Evolutionary conservation across 2,329 filamentous ascomycete species (phyloP), one percentile per base, ranked within the genome.

Genomic region (Apiospora sp.): DNA sequence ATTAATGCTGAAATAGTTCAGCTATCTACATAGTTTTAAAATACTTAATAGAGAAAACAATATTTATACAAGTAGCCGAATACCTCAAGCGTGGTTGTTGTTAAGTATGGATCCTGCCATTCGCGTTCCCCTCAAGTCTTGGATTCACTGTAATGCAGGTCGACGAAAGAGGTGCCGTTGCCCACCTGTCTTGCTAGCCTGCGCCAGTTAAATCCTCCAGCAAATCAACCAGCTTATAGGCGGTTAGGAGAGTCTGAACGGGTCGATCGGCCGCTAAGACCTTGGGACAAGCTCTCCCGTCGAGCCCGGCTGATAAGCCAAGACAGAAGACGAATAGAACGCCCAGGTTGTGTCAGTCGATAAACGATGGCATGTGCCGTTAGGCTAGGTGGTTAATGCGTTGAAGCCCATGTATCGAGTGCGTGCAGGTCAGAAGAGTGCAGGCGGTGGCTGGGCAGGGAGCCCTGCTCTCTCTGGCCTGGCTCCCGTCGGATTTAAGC

Each of bases 231-330:
- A 49, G 46, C 46, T 49, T 7, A 10, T 41, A 41, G 37, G 37
- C 37, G 19, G 46, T 49, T 49, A 64, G 58, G 19, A 37, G 30
- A 37, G 30, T 41, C 58, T 22, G 30, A 64, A 41, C 58, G 58
- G 58, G 12, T 64, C 34, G 58, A 64, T 41, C 58, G 58, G 58
- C 58, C 58, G 58, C 58, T 64, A 64, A 64, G 46, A n/a, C 22
- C 46, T 22, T n/a, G 46, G 46, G 58, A 61, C 58, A 64, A 64
- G 58, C 58, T 37, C 30, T 37, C 58, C 58, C 58, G 34, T 14
- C 1, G 58, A 64, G 58, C 58, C 58, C 54, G 30, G 27, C 30
- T 61, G 22, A n/a, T n/a, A 22, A 34, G 30, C 54, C 54, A 61
- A 61, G 54, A 37, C 19, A 34, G 30, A 61, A 61, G 54, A 19